Conservation (phyloP, 208 protist species). For the Crithidia brevicula region DNA sequence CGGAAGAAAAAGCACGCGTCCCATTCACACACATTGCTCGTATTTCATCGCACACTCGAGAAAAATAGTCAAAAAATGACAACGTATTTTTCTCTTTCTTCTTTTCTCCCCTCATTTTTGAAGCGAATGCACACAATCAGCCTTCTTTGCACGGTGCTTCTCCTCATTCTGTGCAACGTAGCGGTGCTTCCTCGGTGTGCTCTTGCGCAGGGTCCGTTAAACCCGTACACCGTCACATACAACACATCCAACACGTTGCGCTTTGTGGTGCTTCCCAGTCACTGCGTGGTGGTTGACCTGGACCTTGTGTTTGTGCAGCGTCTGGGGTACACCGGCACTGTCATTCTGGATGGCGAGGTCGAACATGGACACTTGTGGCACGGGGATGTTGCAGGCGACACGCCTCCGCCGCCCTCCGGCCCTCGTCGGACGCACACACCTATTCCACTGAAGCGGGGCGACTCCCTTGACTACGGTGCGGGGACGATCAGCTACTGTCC, state of each 20-base stretch:
- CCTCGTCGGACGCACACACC: neutral
- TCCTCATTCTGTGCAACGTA: neutral
- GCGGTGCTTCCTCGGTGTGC: neutral
- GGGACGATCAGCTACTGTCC: slow-evolving; percentile 9
- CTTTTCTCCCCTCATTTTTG: neutral
- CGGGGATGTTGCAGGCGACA: neutral
- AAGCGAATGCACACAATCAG: neutral
- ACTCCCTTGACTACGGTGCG: slow-evolving; percentile 2
- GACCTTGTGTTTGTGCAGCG: neutral
- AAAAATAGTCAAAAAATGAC: neutral
- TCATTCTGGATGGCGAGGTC: slow-evolving; percentile 3
- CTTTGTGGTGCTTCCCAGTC: slow-evolving; percentile 4
- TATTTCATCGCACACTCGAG: neutral
- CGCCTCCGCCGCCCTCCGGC: too few species aligned
- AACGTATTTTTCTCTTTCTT: neutral
- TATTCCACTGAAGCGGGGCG: neutral
- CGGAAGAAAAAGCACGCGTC: too few species aligned
- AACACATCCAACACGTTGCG: neutral
- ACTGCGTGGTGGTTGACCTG: slow-evolving; percentile 16
- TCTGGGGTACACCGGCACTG: neutral
- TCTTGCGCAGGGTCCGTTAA: neutral
- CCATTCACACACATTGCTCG: too few species aligned
- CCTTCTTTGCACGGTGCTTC: neutral
- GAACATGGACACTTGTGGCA: neutral
- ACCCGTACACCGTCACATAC: neutral